Percentiles rank a stretch among this genome's conserved stretches.
These are phyloP conservation scores for Cudoniella acicularis DNA, from an alignment of 495 filamentous ascomycete genomes.

Conservation along the genomic window DNA sequence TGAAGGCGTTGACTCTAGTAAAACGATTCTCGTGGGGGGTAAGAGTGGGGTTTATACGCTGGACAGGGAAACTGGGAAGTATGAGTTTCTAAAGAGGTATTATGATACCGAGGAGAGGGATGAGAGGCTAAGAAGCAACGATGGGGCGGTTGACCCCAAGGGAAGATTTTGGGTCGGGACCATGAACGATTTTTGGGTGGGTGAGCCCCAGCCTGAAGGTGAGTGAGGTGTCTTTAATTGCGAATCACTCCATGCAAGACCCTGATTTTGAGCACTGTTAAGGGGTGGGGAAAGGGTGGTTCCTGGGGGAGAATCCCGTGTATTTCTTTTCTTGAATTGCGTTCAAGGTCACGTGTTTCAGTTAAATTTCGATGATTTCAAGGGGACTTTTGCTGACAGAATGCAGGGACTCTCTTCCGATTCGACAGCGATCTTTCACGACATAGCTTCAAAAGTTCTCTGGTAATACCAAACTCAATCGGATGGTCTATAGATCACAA, in stretches of 20 bases:
- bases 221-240: constrained; percentile 19
- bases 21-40: constrained; percentile 70
- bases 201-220: constrained; percentile 51
- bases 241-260: no score
- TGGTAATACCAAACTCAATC: constrained; percentile 86
- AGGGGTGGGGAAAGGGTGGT: no score
- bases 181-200: constrained; percentile 73
- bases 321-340: no score
- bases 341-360: neutral
- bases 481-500: constrained; percentile 67
- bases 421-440: constrained; percentile 24
- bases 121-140: constrained; percentile 62
- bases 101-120: constrained; percentile 46
- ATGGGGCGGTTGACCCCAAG: constrained; percentile 75
- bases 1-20: constrained; percentile 56
- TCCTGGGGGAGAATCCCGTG: no score
- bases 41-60: constrained; percentile 78
- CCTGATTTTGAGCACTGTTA: no score
- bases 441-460: constrained; percentile 25
- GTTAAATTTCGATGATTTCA: neutral
- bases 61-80: constrained; percentile 60
- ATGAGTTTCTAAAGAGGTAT: constrained; percentile 57
- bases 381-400: neutral
- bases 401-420: constrained; percentile 23
- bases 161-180: constrained; percentile 87